A percentile compares a stretch with the other conserved stretches of the same genome.
Evolutionary conservation across 352 stramenopile genomes (phyloP).

Genomic region (Globisporangium viniferum): DNA sequence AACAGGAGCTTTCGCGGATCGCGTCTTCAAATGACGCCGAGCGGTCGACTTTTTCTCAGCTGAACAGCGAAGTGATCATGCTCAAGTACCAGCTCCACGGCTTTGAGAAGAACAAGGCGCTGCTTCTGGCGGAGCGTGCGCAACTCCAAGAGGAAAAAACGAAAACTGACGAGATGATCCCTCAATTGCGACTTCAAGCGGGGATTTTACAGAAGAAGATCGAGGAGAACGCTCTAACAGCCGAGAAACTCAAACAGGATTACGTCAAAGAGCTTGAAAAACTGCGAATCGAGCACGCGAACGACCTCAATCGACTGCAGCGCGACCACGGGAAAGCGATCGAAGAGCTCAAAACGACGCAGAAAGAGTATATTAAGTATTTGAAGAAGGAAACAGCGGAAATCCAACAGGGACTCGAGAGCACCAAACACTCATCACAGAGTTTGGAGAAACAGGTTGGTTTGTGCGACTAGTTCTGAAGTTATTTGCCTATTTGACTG

Average conservation of each 20-base stretch:
- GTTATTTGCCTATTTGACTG: not conserved
- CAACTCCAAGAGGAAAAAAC: conserved; percentile 35
- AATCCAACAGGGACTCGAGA: conserved; percentile 19
- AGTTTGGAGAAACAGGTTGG: conserved; percentile 33
- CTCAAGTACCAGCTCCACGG: conserved; percentile 53
- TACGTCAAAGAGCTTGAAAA: conserved; percentile 49
- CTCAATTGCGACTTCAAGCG: conserved; percentile 29
- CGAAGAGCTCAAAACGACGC: conserved; percentile 37
- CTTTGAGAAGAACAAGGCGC: conserved; percentile 39
- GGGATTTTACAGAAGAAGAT: conserved; percentile 39
- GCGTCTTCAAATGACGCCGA: conserved; percentile 35
- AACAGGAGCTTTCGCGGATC: conserved; percentile 45
- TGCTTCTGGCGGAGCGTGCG: conserved; percentile 38
- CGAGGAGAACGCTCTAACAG: conserved; percentile 23
- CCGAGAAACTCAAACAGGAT: conserved; percentile 42
- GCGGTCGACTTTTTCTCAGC: conserved; percentile 23
- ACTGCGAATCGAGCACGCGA: conserved; percentile 31
- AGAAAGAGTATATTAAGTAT: conserved; percentile 43
- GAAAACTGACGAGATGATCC: conserved; percentile 30
- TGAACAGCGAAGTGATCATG: conserved; percentile 48
- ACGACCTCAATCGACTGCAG: conserved; percentile 41
- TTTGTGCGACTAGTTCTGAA: not conserved
- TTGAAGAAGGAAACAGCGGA: conserved; percentile 45
- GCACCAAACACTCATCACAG: conserved; percentile 24
- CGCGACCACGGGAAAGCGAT: conserved; percentile 37